These are phyloP conservation scores for Cunninghamia lanceolata DNA, from an alignment of 75 land plant species.

Conservation along the genomic window DNA sequence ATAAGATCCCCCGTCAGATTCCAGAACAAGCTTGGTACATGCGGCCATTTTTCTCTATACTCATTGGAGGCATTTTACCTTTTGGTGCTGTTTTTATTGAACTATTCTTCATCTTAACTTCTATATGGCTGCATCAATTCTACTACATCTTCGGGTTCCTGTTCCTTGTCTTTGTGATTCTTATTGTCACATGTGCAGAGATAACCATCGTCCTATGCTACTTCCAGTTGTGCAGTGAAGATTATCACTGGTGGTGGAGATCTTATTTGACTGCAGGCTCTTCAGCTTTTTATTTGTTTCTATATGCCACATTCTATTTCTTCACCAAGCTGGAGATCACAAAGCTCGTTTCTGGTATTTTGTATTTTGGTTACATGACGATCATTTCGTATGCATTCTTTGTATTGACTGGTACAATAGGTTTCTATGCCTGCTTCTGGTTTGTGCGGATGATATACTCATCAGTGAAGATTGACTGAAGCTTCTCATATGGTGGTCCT, in stretches of 20 bases:
- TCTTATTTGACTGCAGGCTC: conserved; percentile 87
- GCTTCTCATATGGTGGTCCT: background rate
- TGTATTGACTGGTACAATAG: conserved; percentile 85
- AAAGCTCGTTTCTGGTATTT: conserved; percentile 75
- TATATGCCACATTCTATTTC: conserved; percentile 92
- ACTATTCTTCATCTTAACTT: conserved; percentile 91
- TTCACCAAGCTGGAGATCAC: conserved; percentile 90
- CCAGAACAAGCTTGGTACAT: conserved; percentile 95
- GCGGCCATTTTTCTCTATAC: conserved; percentile 73
- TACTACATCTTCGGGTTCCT: conserved; percentile 98
- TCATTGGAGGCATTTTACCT: conserved; percentile 83
- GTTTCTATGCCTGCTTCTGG: conserved; percentile 94
- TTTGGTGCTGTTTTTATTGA: conserved; percentile 87
- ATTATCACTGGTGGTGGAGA: conserved; percentile 98
- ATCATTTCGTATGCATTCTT: conserved; percentile 81
- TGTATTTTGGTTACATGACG: conserved; percentile 91
- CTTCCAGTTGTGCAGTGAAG: conserved; percentile 93
- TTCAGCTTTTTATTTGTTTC: conserved; percentile 82
- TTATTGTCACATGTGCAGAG: conserved; percentile 86
- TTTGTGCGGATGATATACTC: conserved; percentile 89
- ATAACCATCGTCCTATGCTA: conserved; percentile 93
- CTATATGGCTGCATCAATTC: conserved; percentile 91
- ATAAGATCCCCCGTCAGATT: conserved; percentile 85
- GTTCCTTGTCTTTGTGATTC: conserved; percentile 82
- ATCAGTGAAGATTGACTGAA: conserved; percentile 86